These are phyloP conservation scores for Podila minutissima DNA, from an alignment of 192 early-diverging fungal species.

Conservation along the genomic window DNA sequence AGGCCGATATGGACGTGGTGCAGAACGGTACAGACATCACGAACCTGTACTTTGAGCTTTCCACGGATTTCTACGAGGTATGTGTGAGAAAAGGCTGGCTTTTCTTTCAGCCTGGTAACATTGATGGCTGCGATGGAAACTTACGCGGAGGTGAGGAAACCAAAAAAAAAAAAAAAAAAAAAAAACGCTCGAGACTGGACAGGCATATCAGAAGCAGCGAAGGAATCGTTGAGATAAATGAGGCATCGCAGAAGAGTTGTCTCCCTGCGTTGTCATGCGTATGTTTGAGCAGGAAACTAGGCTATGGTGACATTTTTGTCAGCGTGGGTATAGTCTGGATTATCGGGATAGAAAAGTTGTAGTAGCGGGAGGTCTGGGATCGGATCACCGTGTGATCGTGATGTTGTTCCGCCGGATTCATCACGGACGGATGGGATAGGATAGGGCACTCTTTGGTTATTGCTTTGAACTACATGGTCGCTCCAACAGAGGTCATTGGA, in stretches of 20 bases:
- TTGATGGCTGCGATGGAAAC: not conserved
- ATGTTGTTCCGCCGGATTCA: conserved; percentile 7
- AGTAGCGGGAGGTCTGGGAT: not conserved
- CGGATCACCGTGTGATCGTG: not conserved
- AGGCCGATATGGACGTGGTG: conserved; percentile 59
- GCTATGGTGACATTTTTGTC: not conserved
- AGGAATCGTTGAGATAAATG: conserved; percentile 2
- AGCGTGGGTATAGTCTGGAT: not conserved
- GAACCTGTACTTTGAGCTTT: conserved; percentile 70
- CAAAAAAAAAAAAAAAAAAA: not conserved
- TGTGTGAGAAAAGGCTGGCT: not conserved
- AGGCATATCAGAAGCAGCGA: not conserved
- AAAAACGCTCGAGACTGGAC: not conserved
- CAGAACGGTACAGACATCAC: conserved; percentile 29
- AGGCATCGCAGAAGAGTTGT: conserved; percentile 1
- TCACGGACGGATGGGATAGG: not conserved
- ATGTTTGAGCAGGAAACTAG: not conserved
- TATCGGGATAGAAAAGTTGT: not conserved
- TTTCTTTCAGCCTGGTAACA: conserved; percentile 1
- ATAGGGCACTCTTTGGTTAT: conserved; percentile 4
- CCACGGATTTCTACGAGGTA: conserved; percentile 68
- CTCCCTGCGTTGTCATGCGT: not conserved
- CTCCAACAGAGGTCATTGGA: not conserved
- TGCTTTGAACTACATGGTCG: conserved; percentile 3
- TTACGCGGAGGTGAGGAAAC: not conserved